Conservation (phyloP, 1,284 basidiomycete genomes). For the Takashimella tepidaria region DNA sequence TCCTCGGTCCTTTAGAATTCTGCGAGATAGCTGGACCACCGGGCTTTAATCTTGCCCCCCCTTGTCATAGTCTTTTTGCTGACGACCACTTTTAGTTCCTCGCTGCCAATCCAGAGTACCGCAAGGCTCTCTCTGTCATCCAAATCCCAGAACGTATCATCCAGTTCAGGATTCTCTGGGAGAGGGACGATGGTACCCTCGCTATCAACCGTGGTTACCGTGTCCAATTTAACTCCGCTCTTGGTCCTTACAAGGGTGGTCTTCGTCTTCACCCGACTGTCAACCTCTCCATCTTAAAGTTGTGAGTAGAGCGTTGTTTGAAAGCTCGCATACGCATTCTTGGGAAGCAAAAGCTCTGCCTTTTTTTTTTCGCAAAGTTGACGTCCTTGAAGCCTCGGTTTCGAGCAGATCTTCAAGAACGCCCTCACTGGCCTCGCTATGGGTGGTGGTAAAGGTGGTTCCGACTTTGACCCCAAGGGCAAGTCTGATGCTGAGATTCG, state of each 20-base stretch:
- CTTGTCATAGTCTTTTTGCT: neutral
- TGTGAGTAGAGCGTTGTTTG: conserved; percentile 46
- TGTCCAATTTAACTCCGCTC: conserved; percentile 76
- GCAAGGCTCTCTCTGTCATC: conserved; percentile 64
- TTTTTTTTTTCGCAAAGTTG: no score
- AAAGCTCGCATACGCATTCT: neutral
- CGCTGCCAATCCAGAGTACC: conserved; percentile 63
- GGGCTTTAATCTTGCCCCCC: no score
- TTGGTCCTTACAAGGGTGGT: conserved; percentile 79
- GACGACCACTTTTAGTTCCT: conserved; percentile 53
- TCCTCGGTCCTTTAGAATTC: no score
- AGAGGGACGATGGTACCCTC: conserved; percentile 63
- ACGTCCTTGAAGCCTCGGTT: conserved; percentile 69
- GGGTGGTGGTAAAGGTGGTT: conserved; percentile 68
- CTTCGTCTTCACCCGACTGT: conserved; percentile 74
- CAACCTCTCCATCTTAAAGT: conserved; percentile 79
- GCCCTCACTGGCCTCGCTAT: conserved; percentile 71
- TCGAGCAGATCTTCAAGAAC: conserved; percentile 80
- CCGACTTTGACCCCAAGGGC: conserved; percentile 77
- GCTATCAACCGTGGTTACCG: conserved; percentile 74
- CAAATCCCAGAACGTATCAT: conserved; percentile 68
- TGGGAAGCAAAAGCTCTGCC: neutral
- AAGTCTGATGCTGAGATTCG: conserved; percentile 71
- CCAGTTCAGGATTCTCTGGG: conserved; percentile 75
- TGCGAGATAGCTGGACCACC: no score